A percentile compares a stretch with the other conserved stretches of the same genome.
phyloP scores from a whole-genome alignment of 768 basidiomycete genomes.

The Amanita fuliginea region DNA sequence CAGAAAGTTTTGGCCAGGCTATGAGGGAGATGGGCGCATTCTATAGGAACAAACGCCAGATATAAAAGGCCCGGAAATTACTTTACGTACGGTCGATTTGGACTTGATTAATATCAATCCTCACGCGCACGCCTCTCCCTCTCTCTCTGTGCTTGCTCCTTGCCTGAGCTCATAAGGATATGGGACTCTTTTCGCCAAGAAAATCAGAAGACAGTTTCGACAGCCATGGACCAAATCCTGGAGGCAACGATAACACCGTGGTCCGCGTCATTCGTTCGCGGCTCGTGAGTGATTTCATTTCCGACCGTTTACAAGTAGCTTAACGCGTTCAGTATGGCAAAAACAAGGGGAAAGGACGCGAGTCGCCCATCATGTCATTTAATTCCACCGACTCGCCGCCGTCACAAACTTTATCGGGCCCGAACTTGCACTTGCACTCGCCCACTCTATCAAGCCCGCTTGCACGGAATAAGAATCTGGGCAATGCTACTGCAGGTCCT shows the following conservation, averaged over 20 bases:
- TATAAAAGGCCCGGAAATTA: not conserved
- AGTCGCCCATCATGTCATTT: slow-evolving; percentile 21
- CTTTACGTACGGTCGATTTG: not conserved
- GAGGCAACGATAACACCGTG: slow-evolving; percentile 31
- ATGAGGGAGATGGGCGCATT: slow-evolving; percentile 61
- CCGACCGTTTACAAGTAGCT: not conserved
- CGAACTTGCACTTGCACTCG: slow-evolving; percentile 15
- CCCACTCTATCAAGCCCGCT: slow-evolving; percentile 16
- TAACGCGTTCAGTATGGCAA: slow-evolving; percentile 35
- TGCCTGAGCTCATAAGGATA: slow-evolving; percentile 15
- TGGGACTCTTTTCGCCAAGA: slow-evolving; percentile 45
- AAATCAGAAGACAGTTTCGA: slow-evolving; percentile 31
- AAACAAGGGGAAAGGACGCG: slow-evolving; percentile 46
- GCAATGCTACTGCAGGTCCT: slow-evolving; percentile 12
- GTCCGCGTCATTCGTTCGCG: slow-evolving; percentile 50
- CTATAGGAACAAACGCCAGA: slow-evolving; percentile 45
- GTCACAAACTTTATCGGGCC: slow-evolving; percentile 26
- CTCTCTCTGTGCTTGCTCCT: not conserved
- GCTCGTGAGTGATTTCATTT: slow-evolving; percentile 26
- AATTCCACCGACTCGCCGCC: slow-evolving; percentile 19
- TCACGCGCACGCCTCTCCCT: slow-evolving; percentile 1
- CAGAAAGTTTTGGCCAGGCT: slow-evolving; percentile 60
- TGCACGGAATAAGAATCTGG: slow-evolving; percentile 9
- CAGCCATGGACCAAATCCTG: slow-evolving; percentile 16
- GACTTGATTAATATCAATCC: not conserved